Conservation (phyloP, 768 basidiomycete species). For the Punctularia strigosozonata region DNA sequence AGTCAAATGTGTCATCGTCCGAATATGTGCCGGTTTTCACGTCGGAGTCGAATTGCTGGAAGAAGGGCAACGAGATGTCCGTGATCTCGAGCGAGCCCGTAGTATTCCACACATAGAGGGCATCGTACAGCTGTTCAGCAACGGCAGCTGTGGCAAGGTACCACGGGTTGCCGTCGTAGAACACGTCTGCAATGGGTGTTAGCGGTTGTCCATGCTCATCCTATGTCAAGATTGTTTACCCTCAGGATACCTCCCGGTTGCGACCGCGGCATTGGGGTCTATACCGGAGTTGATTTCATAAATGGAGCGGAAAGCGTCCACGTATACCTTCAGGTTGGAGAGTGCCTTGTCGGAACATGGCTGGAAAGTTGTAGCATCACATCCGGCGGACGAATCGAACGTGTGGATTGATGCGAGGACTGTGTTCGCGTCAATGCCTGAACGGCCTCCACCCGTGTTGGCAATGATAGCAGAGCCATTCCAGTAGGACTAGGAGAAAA, state of each 20-base stretch:
- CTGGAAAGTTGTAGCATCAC: slow-evolving; percentile 19
- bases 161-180: slow-evolving; percentile 16
- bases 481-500: slow-evolving; percentile 13
- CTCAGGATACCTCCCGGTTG: slow-evolving; percentile 6
- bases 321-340: slow-evolving; percentile 11
- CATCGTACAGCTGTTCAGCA: slow-evolving; percentile 18
- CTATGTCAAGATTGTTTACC: slow-evolving; percentile 9
- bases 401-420: slow-evolving; percentile 19
- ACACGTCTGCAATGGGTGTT: not conserved
- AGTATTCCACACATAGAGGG: slow-evolving; percentile 14
- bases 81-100: slow-evolving; percentile 13
- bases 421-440: slow-evolving; percentile 17
- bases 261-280: not conserved
- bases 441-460: slow-evolving; percentile 14
- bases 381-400: slow-evolving; percentile 15
- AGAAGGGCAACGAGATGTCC: slow-evolving; percentile 18
- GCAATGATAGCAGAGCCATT: slow-evolving; percentile 11
- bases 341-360: slow-evolving; percentile 21
- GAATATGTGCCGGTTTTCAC: no score
- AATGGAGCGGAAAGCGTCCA: slow-evolving; percentile 14
- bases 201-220: slow-evolving; percentile 8
- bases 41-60: no score
- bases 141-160: slow-evolving; percentile 17
- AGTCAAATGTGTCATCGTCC: slow-evolving; percentile 34
- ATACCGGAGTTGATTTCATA: slow-evolving; percentile 15